Conservation (phyloP, 2,329 filamentous ascomycete genomes). For the Coccinonectria pachysandricola region DNA sequence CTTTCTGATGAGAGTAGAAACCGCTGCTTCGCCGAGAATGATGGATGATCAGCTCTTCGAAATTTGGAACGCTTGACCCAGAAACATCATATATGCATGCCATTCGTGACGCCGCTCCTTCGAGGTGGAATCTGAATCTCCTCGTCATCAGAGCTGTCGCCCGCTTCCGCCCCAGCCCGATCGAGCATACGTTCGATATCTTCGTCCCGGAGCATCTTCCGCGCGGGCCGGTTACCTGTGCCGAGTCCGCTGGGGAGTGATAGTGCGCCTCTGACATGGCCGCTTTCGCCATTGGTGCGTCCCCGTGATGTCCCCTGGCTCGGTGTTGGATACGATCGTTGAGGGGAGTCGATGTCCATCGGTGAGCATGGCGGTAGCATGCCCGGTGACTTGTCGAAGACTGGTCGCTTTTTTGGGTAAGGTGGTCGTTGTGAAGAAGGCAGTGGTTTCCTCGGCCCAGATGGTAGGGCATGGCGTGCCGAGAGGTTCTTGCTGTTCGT, state of each 20-base stretch:
- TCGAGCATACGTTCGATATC: conserved; percentile 52
- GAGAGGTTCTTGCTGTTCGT: conserved; percentile 7
- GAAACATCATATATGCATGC: conserved; percentile 18
- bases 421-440: conserved; percentile 37
- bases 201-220: conserved; percentile 37
- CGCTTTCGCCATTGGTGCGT: conserved; percentile 30
- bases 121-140: conserved; percentile 41
- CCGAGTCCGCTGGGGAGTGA: conserved; percentile 41
- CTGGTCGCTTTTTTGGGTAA: conserved; percentile 33
- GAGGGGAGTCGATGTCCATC: conserved; percentile 37
- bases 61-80: background rate
- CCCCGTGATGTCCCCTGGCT: conserved; percentile 31
- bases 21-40: no score
- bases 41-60: no score
- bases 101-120: conserved; percentile 18
- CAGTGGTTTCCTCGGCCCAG: conserved; percentile 40
- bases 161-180: conserved; percentile 35
- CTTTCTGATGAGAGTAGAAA: background rate
- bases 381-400: conserved; percentile 36
- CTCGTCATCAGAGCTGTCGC: conserved; percentile 47
- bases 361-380: conserved; percentile 28
- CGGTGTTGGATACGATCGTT: conserved; percentile 17
- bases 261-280: conserved; percentile 29
- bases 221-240: conserved; percentile 25
- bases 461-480: conserved; percentile 32